Percentiles rank a stretch among this genome's conserved stretches.
Conservation (phyloP, 495 filamentous ascomycete genomes). For the Trypethelium eluteriae region DNA sequence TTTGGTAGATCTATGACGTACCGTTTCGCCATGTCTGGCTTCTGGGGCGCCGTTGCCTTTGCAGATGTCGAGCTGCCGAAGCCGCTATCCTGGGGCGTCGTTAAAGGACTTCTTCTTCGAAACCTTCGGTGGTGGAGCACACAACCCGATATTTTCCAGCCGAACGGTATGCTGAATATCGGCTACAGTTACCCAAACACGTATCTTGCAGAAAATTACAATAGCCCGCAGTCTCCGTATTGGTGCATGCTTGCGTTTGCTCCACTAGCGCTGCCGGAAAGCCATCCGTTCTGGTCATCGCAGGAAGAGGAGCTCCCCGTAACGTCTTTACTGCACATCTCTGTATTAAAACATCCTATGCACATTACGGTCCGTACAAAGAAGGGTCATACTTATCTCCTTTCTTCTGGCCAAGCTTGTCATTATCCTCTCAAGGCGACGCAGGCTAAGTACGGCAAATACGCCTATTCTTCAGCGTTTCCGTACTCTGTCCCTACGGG, state of each 20-base stretch:
- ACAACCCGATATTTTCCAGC: slow-evolving; percentile 62
- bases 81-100: slow-evolving; percentile 66
- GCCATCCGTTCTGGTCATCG: slow-evolving; percentile 68
- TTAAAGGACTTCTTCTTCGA: slow-evolving; percentile 65
- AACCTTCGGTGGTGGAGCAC: slow-evolving; percentile 74
- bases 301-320: slow-evolving; percentile 55
- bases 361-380: slow-evolving; percentile 53
- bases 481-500: slow-evolving; percentile 71
- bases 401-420: slow-evolving; percentile 69
- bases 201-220: slow-evolving; percentile 76
- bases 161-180: slow-evolving; percentile 64
- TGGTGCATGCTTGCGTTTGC: slow-evolving; percentile 75
- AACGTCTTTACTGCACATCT: slow-evolving; percentile 45
- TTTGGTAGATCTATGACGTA: slow-evolving; percentile 73
- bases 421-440: slow-evolving; percentile 72
- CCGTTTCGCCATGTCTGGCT: slow-evolving; percentile 72
- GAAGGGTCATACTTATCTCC: slow-evolving; percentile 61
- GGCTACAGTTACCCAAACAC: slow-evolving; percentile 74
- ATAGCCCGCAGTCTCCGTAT: slow-evolving; percentile 63
- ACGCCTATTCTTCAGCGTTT: slow-evolving; percentile 67
- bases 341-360: slow-evolving; percentile 55
- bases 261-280: slow-evolving; percentile 56
- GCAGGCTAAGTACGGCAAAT: slow-evolving; percentile 73
- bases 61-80: slow-evolving; percentile 63
- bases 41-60: slow-evolving; percentile 71